A percentile compares a stretch with the other conserved stretches of the same genome.
Evolutionary conservation across 2,329 filamentous ascomycete genomes (phyloP).

Genomic region (Zasmidium cellare): DNA sequence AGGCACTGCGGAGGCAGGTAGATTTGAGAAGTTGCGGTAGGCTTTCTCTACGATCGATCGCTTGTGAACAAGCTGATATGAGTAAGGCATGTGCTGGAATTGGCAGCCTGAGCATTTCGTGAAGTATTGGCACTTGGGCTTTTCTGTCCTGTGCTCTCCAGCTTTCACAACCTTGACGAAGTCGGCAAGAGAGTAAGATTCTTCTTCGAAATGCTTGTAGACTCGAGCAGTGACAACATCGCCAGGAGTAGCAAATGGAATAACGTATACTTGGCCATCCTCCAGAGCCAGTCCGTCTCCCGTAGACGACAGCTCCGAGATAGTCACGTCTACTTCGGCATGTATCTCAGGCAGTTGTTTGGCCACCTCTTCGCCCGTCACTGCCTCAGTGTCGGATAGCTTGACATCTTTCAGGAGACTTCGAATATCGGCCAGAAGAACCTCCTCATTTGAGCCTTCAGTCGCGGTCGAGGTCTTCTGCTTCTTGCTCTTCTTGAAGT

Average conservation of each 20-base stretch:
- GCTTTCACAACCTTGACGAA: constrained; percentile 75
- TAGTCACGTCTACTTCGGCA: constrained; percentile 77
- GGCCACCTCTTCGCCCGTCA: constrained; percentile 21
- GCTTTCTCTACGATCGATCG: constrained; percentile 85
- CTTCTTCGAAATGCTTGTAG: constrained; percentile 65
- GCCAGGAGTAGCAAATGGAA: constrained; percentile 85
- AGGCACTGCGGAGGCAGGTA: constrained; percentile 74
- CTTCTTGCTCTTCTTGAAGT: constrained; percentile 49
- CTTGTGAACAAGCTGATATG: constrained; percentile 83
- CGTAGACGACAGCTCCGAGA: constrained; percentile 81
- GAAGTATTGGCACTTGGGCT: constrained; percentile 82
- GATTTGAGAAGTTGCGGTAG: constrained; percentile 84
- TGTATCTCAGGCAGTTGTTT: constrained; percentile 58
- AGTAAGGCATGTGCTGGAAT: constrained; percentile 94
- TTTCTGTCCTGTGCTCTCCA: constrained; percentile 74
- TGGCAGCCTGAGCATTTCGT: constrained; percentile 86
- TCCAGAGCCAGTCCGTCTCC: constrained; percentile 83
- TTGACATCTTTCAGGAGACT: constrained; percentile 40
- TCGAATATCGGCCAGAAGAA: constrained; percentile 48
- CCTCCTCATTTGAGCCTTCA: constrained; percentile 51
- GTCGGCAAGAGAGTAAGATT: constrained; percentile 75
- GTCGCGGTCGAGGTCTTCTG: constrained; percentile 44
- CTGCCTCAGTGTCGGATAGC: constrained; percentile 18
- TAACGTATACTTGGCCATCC: constrained; percentile 73
- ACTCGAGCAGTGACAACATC: constrained; percentile 79